Evolutionary conservation across 225 moss, liverwort and hornwort genomes (phyloP).

Genomic region (Ulota crispa): DNA sequence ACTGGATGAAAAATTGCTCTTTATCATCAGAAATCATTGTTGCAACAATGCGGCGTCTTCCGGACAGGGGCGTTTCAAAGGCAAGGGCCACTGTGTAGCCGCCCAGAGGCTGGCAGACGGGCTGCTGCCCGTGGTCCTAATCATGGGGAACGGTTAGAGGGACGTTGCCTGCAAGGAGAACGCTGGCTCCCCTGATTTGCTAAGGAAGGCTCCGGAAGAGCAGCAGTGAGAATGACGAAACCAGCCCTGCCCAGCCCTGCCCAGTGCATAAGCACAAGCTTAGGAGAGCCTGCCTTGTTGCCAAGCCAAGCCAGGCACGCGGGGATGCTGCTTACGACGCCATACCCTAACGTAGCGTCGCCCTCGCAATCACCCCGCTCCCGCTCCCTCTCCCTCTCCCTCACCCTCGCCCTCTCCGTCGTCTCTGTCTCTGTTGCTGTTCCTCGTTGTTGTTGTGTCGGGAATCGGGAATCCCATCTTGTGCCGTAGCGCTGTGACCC

Average conservation of each 20-base stretch:
- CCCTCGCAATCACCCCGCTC: neutral
- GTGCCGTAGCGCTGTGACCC: neutral
- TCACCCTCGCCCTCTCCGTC: neutral
- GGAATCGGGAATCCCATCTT: no score
- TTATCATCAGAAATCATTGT: no score
- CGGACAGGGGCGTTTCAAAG: no score
- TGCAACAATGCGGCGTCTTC: no score
- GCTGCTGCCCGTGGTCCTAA: neutral
- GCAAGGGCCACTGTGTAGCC: no score
- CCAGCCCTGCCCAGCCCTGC: neutral
- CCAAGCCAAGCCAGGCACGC: neutral
- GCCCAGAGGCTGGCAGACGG: no score
- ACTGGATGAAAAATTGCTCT: no score
- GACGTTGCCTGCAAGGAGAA: neutral
- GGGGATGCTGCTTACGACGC: neutral
- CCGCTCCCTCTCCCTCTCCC: neutral
- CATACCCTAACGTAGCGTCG: slow-evolving; percentile 17
- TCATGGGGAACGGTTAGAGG: neutral
- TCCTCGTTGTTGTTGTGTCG: neutral
- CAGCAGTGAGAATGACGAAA: neutral
- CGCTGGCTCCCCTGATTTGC: neutral
- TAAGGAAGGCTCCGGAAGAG: slow-evolving; percentile 8
- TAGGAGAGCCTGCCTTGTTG: neutral
- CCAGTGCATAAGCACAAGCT: no score
- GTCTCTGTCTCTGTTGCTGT: neutral